phyloP scores from a whole-genome alignment of 768 basidiomycete species.

The Russula vinacea region DNA sequence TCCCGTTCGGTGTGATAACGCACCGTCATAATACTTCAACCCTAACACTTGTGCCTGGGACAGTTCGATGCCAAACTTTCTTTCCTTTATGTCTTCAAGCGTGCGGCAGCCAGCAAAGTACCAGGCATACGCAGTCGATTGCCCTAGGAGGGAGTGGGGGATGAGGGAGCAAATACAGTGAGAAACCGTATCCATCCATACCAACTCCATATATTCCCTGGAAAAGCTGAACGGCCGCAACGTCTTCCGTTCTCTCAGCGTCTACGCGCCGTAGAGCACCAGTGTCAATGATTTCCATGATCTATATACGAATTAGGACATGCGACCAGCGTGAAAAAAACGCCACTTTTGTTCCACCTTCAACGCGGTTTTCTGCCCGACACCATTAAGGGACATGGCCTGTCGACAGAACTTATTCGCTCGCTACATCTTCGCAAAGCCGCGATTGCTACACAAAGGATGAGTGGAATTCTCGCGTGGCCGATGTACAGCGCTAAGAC shows the following conservation, averaged over 20 bases:
- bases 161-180: not conserved
- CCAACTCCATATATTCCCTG: constrained; percentile 87
- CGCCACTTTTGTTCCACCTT: constrained; percentile 47
- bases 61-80: constrained; percentile 61
- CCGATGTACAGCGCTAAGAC: constrained; percentile 25
- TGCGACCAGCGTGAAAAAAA: not conserved
- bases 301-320: constrained; percentile 42
- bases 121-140: constrained; percentile 65
- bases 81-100: constrained; percentile 63
- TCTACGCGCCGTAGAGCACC: constrained; percentile 66
- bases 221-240: constrained; percentile 55
- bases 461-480: not conserved
- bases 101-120: constrained; percentile 73
- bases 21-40: constrained; percentile 66
- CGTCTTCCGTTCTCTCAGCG: constrained; percentile 64
- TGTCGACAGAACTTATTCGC: constrained; percentile 58
- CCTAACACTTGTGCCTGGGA: constrained; percentile 63
- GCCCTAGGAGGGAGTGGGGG: constrained; percentile 44
- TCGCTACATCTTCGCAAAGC: constrained; percentile 53
- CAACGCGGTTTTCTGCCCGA: constrained; percentile 71
- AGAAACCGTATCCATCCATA: constrained; percentile 36
- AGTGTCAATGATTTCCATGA: constrained; percentile 76
- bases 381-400: constrained; percentile 55
- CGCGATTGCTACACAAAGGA: constrained; percentile 48
- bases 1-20: constrained; percentile 20